phyloP scores from a whole-genome alignment of 2,329 filamentous ascomycete species.

The Sporothrix schenckii region DNA sequence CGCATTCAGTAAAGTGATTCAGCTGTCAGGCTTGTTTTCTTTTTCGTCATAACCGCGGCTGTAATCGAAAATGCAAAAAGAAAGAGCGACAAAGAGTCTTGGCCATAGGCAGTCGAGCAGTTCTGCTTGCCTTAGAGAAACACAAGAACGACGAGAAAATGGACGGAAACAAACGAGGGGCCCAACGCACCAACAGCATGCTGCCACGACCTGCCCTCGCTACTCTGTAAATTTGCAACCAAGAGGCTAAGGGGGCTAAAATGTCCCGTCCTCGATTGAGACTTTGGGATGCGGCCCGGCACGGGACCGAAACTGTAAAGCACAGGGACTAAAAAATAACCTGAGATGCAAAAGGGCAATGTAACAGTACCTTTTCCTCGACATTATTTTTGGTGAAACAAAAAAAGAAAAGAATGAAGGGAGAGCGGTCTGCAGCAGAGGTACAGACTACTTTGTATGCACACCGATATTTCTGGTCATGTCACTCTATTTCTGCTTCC shows the following conservation, averaged over 20 bases:
- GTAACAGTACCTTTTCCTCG: neutral
- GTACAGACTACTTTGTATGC: neutral
- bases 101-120: neutral
- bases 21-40: constrained; percentile 5
- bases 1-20: neutral
- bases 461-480: constrained; percentile 3
- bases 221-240: neutral
- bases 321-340: constrained; percentile 2
- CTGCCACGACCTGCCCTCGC: neutral
- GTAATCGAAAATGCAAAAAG: neutral
- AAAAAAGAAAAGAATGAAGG: neutral
- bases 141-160: too few species aligned
- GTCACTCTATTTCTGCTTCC: neutral
- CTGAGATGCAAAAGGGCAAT: neutral
- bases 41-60: neutral
- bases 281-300: constrained; percentile 24
- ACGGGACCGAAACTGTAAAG: constrained; percentile 23
- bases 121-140: too few species aligned
- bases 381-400: too few species aligned
- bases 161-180: neutral
- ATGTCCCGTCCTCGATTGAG: constrained; percentile 9
- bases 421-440: neutral
- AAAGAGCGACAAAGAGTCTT: neutral
- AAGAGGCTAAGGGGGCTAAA: neutral
- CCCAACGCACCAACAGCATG: neutral